Conservation (phyloP, 768 basidiomycete genomes). For the Rubroboletus pulcherrimus region DNA sequence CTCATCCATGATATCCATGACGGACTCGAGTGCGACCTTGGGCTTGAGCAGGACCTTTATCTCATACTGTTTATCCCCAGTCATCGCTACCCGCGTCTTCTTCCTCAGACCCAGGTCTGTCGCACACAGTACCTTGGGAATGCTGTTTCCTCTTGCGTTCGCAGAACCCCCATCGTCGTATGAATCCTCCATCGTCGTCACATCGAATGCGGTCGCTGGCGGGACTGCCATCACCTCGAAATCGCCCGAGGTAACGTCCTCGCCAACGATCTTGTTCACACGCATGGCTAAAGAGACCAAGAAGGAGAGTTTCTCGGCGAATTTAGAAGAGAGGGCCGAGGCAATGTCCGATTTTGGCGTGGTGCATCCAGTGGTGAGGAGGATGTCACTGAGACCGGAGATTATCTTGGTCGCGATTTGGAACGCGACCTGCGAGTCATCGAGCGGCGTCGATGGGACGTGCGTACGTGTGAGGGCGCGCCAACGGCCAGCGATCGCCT, state of each 20-base stretch:
- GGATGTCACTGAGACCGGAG: conserved; percentile 27
- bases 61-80: conserved; percentile 29
- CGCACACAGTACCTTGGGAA: conserved; percentile 31
- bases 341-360: conserved; percentile 29
- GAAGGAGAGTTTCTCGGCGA: conserved; percentile 39
- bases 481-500: conserved; percentile 44
- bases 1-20: conserved; percentile 34
- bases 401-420: conserved; percentile 24
- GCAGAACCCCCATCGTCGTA: conserved; percentile 26
- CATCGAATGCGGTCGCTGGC: conserved; percentile 26
- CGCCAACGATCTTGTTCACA: conserved; percentile 39
- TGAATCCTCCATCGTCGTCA: conserved; percentile 29
- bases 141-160: neutral
- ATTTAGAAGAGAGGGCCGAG: conserved; percentile 39
- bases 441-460: conserved; percentile 22
- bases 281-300: conserved; percentile 45
- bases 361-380: conserved; percentile 27
- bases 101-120: conserved; percentile 37
- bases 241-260: conserved; percentile 31
- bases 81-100: conserved; percentile 22
- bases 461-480: conserved; percentile 38
- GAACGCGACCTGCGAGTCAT: conserved; percentile 22
- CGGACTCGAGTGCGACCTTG: conserved; percentile 37
- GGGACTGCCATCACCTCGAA: conserved; percentile 28
- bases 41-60: conserved; percentile 35